Evolutionary conservation across 2,329 filamentous ascomycete genomes (phyloP).

Genomic region (Beauveria pseudobassiana): DNA sequence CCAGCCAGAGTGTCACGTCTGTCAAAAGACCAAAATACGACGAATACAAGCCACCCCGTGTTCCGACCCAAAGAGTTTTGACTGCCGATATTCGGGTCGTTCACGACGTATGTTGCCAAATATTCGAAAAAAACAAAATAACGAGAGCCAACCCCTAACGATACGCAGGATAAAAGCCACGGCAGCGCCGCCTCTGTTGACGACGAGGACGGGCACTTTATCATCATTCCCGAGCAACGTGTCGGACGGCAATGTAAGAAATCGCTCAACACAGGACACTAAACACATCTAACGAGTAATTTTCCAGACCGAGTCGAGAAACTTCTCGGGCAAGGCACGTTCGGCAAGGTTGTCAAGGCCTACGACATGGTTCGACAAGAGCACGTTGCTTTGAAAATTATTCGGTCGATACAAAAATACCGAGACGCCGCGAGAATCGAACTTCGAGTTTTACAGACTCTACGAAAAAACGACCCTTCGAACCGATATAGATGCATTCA

Average conservation of each 20-base stretch:
- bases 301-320: slow-evolving; percentile 8
- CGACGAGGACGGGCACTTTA: slow-evolving; percentile 87
- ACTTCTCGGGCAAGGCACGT: slow-evolving; percentile 10
- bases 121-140: neutral
- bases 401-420: slow-evolving; percentile 12
- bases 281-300: neutral
- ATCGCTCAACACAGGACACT: no score
- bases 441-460: slow-evolving; percentile 7
- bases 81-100: slow-evolving; percentile 36
- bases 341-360: slow-evolving; percentile 9
- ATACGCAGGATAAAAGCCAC: slow-evolving; percentile 19
- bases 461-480: slow-evolving; percentile 5
- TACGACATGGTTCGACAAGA: slow-evolving; percentile 7
- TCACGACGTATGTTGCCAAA: slow-evolving; percentile 40
- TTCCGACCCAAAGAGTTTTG: neutral
- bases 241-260: slow-evolving; percentile 9
- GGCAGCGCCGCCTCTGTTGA: slow-evolving; percentile 63
- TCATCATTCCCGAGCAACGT: slow-evolving; percentile 66
- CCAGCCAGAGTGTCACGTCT: neutral
- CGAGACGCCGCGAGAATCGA: slow-evolving; percentile 10
- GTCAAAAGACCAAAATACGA: neutral
- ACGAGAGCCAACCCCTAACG: neutral
- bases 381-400: slow-evolving; percentile 11
- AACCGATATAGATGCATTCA: slow-evolving; percentile 11
- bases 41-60: slow-evolving; percentile 4